A percentile compares a stretch with the other conserved stretches of the same genome.
phyloP scores from a whole-genome alignment of 306 rosid species.

The Cicer pinnatifidum region DNA sequence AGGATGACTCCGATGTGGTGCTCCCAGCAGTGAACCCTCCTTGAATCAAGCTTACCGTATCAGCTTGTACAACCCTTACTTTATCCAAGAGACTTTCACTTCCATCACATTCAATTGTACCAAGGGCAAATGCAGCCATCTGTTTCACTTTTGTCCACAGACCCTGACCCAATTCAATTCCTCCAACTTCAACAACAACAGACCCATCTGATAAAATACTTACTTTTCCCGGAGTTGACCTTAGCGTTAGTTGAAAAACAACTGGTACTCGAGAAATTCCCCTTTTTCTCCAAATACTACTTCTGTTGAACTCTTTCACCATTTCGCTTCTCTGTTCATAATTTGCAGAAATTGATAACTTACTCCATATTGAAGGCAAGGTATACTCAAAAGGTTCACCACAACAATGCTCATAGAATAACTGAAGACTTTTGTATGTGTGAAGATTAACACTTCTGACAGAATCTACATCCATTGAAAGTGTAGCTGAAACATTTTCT shows the following conservation, averaged over 20 bases:
- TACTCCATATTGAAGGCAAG: conserved; percentile 78
- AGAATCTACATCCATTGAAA: conserved; percentile 70
- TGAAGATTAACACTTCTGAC: conserved; percentile 80
- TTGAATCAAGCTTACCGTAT: conserved; percentile 78
- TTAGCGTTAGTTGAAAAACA: conserved; percentile 46
- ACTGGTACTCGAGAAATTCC: conserved; percentile 84
- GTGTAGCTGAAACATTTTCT: conserved; percentile 81
- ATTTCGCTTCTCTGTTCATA: conserved; percentile 58
- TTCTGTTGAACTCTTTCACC: conserved; percentile 67
- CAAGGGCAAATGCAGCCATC: conserved; percentile 78
- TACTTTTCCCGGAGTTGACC: conserved; percentile 84
- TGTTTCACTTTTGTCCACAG: conserved; percentile 97
- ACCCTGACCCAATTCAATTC: conserved; percentile 96
- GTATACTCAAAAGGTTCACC: conserved; percentile 84
- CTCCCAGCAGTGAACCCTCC: conserved; percentile 91
- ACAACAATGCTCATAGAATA: conserved; percentile 54
- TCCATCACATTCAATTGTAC: conserved; percentile 62
- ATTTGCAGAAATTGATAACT: conserved; percentile 62
- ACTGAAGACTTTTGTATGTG: conserved; percentile 63
- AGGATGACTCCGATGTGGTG: conserved; percentile 93
- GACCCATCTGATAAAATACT: conserved; percentile 79
- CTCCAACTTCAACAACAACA: conserved; percentile 87
- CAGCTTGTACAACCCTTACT: conserved; percentile 79
- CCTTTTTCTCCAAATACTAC: conserved; percentile 75
- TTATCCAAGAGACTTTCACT: conserved; percentile 57